Percentiles rank a stretch among this genome's conserved stretches.
These are phyloP conservation scores for Zalaria obscura DNA, from an alignment of 2,329 filamentous ascomycete genomes.

Conservation along the genomic window DNA sequence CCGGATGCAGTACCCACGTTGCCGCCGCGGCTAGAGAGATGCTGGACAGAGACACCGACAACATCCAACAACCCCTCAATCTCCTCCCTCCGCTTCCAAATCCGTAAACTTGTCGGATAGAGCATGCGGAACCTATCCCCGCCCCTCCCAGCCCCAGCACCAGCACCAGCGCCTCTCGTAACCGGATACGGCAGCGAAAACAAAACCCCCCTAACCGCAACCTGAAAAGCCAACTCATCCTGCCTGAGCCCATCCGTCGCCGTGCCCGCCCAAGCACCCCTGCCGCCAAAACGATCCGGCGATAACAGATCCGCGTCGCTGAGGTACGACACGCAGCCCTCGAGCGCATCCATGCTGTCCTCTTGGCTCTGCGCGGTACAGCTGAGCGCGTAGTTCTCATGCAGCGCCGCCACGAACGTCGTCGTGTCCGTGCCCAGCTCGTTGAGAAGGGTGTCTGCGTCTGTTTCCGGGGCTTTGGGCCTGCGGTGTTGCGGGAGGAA, in stretches of 20 bases:
- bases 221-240: slow-evolving; percentile 87
- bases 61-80: slow-evolving; percentile 58
- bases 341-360: slow-evolving; percentile 59
- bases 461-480: slow-evolving; percentile 28
- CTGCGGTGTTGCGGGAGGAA: slow-evolving; percentile 31
- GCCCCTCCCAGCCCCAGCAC: slow-evolving; percentile 15
- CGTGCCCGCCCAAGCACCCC: slow-evolving; percentile 32
- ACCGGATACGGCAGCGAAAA: slow-evolving; percentile 80
- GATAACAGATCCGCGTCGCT: slow-evolving; percentile 81
- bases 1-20: background rate
- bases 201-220: slow-evolving; percentile 72
- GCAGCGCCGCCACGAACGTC: slow-evolving; percentile 78
- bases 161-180: slow-evolving; percentile 37
- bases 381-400: slow-evolving; percentile 86
- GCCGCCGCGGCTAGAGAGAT: too few species aligned
- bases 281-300: slow-evolving; percentile 54
- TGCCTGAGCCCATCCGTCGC: slow-evolving; percentile 65
- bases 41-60: slow-evolving; percentile 24
- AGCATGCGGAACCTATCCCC: slow-evolving; percentile 74
- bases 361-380: slow-evolving; percentile 50
- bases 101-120: slow-evolving; percentile 69
- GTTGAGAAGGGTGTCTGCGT: slow-evolving; percentile 62
- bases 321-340: slow-evolving; percentile 72
- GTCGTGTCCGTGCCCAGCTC: slow-evolving; percentile 86
- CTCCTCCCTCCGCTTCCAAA: slow-evolving; percentile 77